Base-by-base conservation (phyloP, 2,329 filamentous ascomycete species). In the Taxawa tesnikishii region DNA sequence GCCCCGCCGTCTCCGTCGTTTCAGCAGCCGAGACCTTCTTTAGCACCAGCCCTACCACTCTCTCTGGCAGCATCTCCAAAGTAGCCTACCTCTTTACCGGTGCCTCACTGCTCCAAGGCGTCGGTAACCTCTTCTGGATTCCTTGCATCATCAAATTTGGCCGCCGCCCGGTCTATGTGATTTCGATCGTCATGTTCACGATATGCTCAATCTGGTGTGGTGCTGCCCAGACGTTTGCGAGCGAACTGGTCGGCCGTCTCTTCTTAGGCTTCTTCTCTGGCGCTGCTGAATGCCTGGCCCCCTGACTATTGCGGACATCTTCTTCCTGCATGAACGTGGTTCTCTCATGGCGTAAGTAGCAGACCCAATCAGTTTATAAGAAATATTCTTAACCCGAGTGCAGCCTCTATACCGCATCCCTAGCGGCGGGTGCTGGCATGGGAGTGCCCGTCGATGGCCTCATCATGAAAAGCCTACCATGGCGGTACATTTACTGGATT, bases 341-440 rank as follows among this genome's bases (percentile, higher is more conserved):
- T 17, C 72, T 71, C 49, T 73, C 68, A 43, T 49, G 73, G n/a
- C 68, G 72, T 37, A 63, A 73, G 43, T 55, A 68, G 31, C 67
- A 65, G 2, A 50, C 56, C 2, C 49, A 66, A 25, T 71, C 68
- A 62, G 60, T 44, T 38, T 56, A 50, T 40, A 14, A 41, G 38
- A 12, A 41, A 37, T 9, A 19, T 38, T 38, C 2, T 41, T 45
- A 26, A 23, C 23, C 12, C 9, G 28, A 24, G 16, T n/a, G n/a
- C 9, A n/a, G 16, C 4, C 30, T 33, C 17, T 59, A 61, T 36
- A 61, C 58, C 6, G 48, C 59, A 15, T 56, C 56, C 34, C 45
- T 62, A 3, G 39, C 51, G 4, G 32, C 45, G 3, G 59, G 59
- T 2, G 55, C 56, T 2, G 44, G 4, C n/a, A 38, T 44, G 7